Conservation (phyloP, 805 yeast genomes). For the Wickerhamiella domercqiae region DNA sequence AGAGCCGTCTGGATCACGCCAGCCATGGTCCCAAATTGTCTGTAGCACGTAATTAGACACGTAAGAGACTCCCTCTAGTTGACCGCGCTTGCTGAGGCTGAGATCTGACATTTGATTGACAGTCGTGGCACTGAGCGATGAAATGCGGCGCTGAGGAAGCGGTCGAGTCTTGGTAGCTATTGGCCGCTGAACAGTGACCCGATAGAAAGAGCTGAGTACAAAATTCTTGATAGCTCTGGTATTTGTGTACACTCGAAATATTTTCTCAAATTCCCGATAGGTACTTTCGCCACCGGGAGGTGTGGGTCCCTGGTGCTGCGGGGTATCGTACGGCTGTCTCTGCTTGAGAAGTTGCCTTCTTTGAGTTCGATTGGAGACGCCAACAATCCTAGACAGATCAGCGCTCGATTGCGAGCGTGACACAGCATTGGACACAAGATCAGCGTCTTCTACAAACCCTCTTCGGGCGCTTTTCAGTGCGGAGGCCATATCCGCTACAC, state of each 20-base stretch:
- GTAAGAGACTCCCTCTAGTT: neutral
- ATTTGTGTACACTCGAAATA: constrained; percentile 14
- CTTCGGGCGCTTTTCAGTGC: constrained; percentile 14
- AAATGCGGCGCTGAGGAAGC: constrained; percentile 8
- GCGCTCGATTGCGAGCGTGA: constrained; percentile 3
- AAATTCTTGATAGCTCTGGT: constrained; percentile 14
- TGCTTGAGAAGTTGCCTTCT: constrained; percentile 5
- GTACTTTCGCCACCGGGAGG: neutral
- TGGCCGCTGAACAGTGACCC: constrained; percentile 5
- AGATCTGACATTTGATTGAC: constrained; percentile 15
- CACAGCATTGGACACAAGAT: constrained; percentile 16
- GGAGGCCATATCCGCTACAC: constrained; percentile 17
- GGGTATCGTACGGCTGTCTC: constrained; percentile 2
- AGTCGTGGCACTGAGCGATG: constrained; percentile 17
- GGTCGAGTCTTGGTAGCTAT: neutral
- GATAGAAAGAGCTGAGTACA: constrained; percentile 8
- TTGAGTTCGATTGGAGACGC: constrained; percentile 5
- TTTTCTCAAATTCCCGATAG: constrained; percentile 12
- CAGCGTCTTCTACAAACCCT: constrained; percentile 16
- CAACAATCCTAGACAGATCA: constrained; percentile 8
- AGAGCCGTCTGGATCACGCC: constrained; percentile 11
- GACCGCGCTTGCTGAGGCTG: constrained; percentile 6
- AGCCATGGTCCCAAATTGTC: constrained; percentile 17
- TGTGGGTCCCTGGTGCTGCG: constrained; percentile 2
- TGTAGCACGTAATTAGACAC: constrained; percentile 12